These are phyloP conservation scores for Roridomyces roridus DNA, from an alignment of 768 basidiomycete species.

Conservation along the genomic window DNA sequence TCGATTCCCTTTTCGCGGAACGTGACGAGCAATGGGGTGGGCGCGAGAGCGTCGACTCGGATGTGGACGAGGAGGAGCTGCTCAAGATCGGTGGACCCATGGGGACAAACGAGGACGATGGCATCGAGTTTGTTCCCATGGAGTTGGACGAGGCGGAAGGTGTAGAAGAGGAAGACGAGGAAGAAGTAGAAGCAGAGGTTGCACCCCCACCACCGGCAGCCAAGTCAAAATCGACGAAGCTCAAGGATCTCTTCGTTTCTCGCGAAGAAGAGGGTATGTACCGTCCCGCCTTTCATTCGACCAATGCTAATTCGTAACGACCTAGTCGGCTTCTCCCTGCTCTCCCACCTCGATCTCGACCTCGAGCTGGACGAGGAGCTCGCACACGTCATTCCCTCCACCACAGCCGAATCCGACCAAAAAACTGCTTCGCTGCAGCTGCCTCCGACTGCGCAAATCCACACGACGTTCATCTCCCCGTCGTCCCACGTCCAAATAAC, in stretches of 20 bases:
- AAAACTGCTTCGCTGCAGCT: slow-evolving; percentile 22
- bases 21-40: slow-evolving; percentile 68
- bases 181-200: slow-evolving; percentile 16
- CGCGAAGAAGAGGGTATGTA: slow-evolving; percentile 69
- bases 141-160: slow-evolving; percentile 23
- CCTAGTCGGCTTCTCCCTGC: slow-evolving; percentile 74
- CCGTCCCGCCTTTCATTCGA: background rate
- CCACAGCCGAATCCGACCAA: slow-evolving; percentile 34
- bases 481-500: slow-evolving; percentile 31
- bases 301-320: background rate
- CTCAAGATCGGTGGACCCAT: slow-evolving; percentile 30
- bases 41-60: slow-evolving; percentile 61
- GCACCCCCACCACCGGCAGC: slow-evolving; percentile 18
- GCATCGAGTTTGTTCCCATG: slow-evolving; percentile 43
- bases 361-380: slow-evolving; percentile 64
- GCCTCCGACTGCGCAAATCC: slow-evolving; percentile 5
- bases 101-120: slow-evolving; percentile 33
- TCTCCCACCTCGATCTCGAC: slow-evolving; percentile 77
- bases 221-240: slow-evolving; percentile 33
- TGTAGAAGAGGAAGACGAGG: slow-evolving; percentile 9
- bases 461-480: background rate
- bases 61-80: slow-evolving; percentile 52
- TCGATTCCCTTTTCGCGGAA: slow-evolving; percentile 56
- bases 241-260: slow-evolving; percentile 80
- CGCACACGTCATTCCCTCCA: slow-evolving; percentile 8